A percentile compares a stretch with the other conserved stretches of the same genome.
Evolutionary conservation across 495 filamentous ascomycete genomes (phyloP).

Genomic region (Aspergillus sparsus): DNA sequence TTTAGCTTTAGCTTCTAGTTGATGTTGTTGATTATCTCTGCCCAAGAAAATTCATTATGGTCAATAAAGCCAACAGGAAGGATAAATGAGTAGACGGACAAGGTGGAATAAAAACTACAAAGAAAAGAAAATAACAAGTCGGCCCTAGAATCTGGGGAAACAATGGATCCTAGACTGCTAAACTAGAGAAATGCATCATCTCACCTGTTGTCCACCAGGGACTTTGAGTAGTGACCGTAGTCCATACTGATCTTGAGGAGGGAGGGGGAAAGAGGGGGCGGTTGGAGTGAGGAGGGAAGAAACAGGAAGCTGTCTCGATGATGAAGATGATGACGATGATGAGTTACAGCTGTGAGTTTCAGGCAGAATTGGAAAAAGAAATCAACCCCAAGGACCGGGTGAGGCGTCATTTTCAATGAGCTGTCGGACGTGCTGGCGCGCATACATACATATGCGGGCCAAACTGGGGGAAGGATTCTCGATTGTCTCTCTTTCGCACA

Average conservation of each 20-base stretch:
- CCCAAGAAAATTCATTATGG: not conserved
- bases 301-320: slow-evolving; percentile 6
- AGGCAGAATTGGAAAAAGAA: slow-evolving; percentile 19
- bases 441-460: slow-evolving; percentile 26
- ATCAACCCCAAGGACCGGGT: slow-evolving; percentile 21
- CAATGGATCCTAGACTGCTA: no score
- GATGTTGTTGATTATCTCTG: slow-evolving; percentile 17
- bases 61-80: no score
- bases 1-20: slow-evolving; percentile 14
- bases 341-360: slow-evolving; percentile 4
- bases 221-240: slow-evolving; percentile 11
- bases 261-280: not conserved
- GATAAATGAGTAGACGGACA: no score
- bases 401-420: slow-evolving; percentile 34
- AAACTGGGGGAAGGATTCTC: slow-evolving; percentile 14
- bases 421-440: slow-evolving; percentile 17
- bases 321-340: not conserved
- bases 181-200: not conserved
- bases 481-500: slow-evolving; percentile 17
- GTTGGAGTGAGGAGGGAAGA: slow-evolving; percentile 4
- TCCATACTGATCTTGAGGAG: slow-evolving; percentile 9
- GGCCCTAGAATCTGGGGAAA: no score
- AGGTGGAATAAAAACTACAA: no score
- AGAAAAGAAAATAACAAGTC: no score
- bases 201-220: slow-evolving; percentile 21